Conservation (phyloP, 208 protist species). For the Trypanosomatidae sp. region DNA sequence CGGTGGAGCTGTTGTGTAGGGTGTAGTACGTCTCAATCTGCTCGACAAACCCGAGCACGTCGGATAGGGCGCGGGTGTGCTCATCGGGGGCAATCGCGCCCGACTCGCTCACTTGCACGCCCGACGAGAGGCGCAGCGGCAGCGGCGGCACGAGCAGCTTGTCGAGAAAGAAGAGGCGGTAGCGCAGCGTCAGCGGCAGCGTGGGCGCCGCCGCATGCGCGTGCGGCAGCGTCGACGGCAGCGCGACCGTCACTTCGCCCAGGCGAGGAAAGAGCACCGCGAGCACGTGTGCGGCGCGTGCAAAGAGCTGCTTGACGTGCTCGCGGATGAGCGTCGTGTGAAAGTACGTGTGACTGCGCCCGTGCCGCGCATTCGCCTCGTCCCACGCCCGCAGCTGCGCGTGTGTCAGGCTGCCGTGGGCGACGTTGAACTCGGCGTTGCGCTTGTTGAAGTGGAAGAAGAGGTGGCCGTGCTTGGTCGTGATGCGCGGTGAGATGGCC, state of each 20-base stretch:
- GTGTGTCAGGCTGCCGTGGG: slow-evolving; percentile 29
- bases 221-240: slow-evolving; percentile 25
- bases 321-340: slow-evolving; percentile 33
- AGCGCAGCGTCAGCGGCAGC: slow-evolving; percentile 34
- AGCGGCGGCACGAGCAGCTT: slow-evolving; percentile 79
- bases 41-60: slow-evolving; percentile 64
- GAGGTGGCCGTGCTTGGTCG: slow-evolving; percentile 61
- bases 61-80: slow-evolving; percentile 47
- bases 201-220: slow-evolving; percentile 25
- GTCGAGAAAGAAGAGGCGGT: slow-evolving; percentile 81
- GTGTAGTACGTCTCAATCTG: slow-evolving; percentile 74
- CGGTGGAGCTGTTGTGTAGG: slow-evolving; percentile 45
- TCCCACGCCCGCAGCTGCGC: slow-evolving; percentile 49
- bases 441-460: slow-evolving; percentile 76
- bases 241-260: slow-evolving; percentile 51
- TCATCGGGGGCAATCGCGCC: slow-evolving; percentile 51
- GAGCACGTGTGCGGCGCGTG: slow-evolving; percentile 45
- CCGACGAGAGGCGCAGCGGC: slow-evolving; percentile 64
- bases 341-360: slow-evolving; percentile 63
- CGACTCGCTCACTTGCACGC: slow-evolving; percentile 50
- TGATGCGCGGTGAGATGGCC: slow-evolving; percentile 55
- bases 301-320: slow-evolving; percentile 76
- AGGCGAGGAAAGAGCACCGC: slow-evolving; percentile 64
- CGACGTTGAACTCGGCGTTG: slow-evolving; percentile 40
- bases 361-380: slow-evolving; percentile 33